These are phyloP conservation scores for Brassica cretica DNA, from an alignment of 345 rosid genomes.

Conservation along the genomic window DNA sequence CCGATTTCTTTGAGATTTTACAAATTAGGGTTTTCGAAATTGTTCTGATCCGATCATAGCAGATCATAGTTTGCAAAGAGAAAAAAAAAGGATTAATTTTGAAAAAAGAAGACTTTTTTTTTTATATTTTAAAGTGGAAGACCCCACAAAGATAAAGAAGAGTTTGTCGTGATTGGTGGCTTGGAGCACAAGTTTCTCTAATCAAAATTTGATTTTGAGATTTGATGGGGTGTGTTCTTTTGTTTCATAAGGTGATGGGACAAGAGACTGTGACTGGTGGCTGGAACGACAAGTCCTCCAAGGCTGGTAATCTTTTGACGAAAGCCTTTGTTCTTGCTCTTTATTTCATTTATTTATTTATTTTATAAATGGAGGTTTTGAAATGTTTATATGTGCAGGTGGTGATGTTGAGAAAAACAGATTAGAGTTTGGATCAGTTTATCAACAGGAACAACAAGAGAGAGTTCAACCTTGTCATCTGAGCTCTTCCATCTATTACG, in stretches of 20 bases:
- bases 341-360: not conserved
- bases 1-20: constrained; percentile 3
- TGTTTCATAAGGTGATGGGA: constrained; percentile 22
- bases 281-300: constrained; percentile 46
- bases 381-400: constrained; percentile 35
- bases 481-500: constrained; percentile 83
- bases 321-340: not conserved
- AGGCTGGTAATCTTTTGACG: constrained; percentile 36
- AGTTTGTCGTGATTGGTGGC: not conserved
- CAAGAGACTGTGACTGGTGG: constrained; percentile 46
- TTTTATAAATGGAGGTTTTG: not conserved
- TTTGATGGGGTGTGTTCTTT: not conserved
- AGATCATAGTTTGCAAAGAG: not conserved
- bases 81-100: not conserved
- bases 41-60: constrained; percentile 6
- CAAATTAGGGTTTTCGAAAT: constrained; percentile 23
- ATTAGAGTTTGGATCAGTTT: constrained; percentile 42
- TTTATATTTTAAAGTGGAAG: not conserved
- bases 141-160: not conserved
- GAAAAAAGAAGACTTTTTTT: not conserved
- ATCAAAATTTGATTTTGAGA: not conserved
- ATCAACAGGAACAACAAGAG: constrained; percentile 59
- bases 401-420: constrained; percentile 37
- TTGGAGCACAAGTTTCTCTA: not conserved
- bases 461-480: constrained; percentile 69